phyloP scores from a whole-genome alignment of 2,329 filamentous ascomycete genomes.

The Herpomyces periplanetae region DNA sequence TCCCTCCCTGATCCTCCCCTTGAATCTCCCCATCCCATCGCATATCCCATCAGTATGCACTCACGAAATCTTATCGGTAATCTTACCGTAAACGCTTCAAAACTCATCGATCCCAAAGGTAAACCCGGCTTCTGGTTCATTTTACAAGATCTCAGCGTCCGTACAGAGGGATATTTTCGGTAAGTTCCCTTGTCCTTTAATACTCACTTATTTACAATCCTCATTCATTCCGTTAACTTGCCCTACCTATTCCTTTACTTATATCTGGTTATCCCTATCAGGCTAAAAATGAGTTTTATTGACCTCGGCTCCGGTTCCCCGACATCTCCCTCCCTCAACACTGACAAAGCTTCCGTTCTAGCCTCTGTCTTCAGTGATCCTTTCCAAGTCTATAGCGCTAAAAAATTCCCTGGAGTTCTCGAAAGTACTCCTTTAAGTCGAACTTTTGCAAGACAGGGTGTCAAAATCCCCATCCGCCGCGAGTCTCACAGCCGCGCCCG shows the following conservation, averaged over 20 bases:
- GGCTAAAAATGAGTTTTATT: conserved; percentile 34
- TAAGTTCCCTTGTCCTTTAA: conserved; percentile 9
- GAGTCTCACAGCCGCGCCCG: too few species aligned
- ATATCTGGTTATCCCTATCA: conserved; percentile 5
- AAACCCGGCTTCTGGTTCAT: conserved; percentile 87
- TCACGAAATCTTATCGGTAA: conserved; percentile 81
- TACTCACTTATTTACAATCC: conserved; percentile 3
- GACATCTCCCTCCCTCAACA: conserved; percentile 18
- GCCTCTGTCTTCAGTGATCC: conserved; percentile 51
- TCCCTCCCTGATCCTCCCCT: conserved; percentile 2
- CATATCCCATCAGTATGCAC: conserved; percentile 31
- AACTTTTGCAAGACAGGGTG: conserved; percentile 63
- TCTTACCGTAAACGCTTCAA: conserved; percentile 51
- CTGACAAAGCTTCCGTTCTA: conserved; percentile 35
- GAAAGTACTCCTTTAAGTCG: conserved; percentile 72
- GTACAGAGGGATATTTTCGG: conserved; percentile 69
- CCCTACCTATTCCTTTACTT: conserved; percentile 1
- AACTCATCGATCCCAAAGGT: conserved; percentile 33
- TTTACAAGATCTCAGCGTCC: conserved; percentile 65
- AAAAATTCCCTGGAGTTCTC: conserved; percentile 91
- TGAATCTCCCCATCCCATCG: conserved; percentile 3
- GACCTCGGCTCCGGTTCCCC: conserved; percentile 23
- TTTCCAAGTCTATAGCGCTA: conserved; percentile 80
- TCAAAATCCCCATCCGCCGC: conserved; percentile 80
- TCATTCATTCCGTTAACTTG: conserved; percentile 1